Percentiles rank a stretch among this genome's conserved stretches.
Evolutionary conservation across 495 filamentous ascomycete genomes (phyloP).

Genomic region (Talaromyces trachyspermus): DNA sequence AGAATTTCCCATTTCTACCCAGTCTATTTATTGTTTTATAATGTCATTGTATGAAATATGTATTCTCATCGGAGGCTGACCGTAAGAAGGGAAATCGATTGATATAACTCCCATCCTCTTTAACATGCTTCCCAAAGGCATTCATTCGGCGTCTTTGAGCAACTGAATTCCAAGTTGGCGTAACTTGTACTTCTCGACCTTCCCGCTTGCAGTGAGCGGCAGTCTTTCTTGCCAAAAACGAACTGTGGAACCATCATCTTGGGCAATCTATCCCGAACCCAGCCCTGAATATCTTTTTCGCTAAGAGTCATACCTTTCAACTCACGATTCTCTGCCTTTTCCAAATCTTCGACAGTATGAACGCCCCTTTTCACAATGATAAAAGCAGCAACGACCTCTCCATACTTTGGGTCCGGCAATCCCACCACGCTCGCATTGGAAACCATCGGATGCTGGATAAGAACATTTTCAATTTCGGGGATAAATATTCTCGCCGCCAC

Average conservation of each 20-base stretch:
- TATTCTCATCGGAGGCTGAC: too few relatives aligned
- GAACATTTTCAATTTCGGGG: constrained; percentile 21
- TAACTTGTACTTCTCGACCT: constrained; percentile 56
- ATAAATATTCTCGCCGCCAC: constrained; percentile 28
- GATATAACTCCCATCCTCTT: too few relatives aligned
- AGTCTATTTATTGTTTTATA: too few relatives aligned
- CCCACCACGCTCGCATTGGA: constrained; percentile 19
- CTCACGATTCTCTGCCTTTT: not conserved
- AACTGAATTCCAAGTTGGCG: constrained; percentile 41
- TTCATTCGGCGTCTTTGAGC: too few relatives aligned
- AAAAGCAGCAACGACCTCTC: constrained; percentile 70
- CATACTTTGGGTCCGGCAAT: constrained; percentile 53
- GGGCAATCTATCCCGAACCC: constrained; percentile 43
- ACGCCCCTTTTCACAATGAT: constrained; percentile 43
- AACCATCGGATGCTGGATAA: constrained; percentile 12
- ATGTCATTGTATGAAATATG: too few relatives aligned
- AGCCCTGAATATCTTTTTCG: constrained; percentile 13
- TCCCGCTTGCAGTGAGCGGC: constrained; percentile 57
- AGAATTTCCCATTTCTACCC: too few relatives aligned
- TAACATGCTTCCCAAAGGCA: too few relatives aligned
- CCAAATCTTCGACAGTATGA: not conserved
- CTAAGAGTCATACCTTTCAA: not conserved
- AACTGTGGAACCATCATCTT: constrained; percentile 50
- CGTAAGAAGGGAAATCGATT: too few relatives aligned
- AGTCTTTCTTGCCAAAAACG: constrained; percentile 48